Evolutionary conservation across 495 filamentous ascomycete genomes (phyloP).

Genomic region (Trichocladium uniseriatum): DNA sequence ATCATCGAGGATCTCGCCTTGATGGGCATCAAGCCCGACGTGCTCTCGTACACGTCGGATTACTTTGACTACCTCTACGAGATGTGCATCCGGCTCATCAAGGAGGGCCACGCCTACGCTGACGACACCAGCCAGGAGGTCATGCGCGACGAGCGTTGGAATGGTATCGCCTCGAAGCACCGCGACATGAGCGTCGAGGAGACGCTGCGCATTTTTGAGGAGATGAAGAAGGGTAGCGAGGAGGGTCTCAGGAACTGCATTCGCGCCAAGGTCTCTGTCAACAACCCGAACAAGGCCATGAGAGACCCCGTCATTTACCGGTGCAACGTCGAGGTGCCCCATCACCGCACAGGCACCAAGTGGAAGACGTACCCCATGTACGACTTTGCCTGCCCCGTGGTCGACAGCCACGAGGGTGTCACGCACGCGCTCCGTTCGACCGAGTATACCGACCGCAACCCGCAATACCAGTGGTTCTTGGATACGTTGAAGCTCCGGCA

Average conservation of each 20-base stretch:
- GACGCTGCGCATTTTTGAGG: slow-evolving; percentile 68
- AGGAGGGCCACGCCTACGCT: slow-evolving; percentile 76
- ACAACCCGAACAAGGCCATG: slow-evolving; percentile 77
- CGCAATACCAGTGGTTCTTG: slow-evolving; percentile 95
- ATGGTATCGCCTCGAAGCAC: slow-evolving; percentile 63
- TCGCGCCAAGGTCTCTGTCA: slow-evolving; percentile 77
- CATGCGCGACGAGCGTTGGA: slow-evolving; percentile 71
- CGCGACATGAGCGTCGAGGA: slow-evolving; percentile 73
- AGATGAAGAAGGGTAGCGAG: slow-evolving; percentile 75
- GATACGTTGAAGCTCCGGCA: slow-evolving; percentile 73
- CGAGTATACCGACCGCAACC: slow-evolving; percentile 95
- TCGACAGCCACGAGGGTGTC: slow-evolving; percentile 85
- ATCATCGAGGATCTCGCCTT: slow-evolving; percentile 78
- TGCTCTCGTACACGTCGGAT: slow-evolving; percentile 71
- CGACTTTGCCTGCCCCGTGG: slow-evolving; percentile 85
- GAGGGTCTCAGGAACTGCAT: slow-evolving; percentile 77
- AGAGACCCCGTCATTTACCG: slow-evolving; percentile 93
- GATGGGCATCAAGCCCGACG: slow-evolving; percentile 79
- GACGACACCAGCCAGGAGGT: slow-evolving; percentile 82
- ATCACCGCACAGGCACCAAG: slow-evolving; percentile 77
- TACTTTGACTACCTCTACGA: slow-evolving; percentile 86
- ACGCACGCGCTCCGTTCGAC: slow-evolving; percentile 93
- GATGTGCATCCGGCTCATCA: slow-evolving; percentile 66
- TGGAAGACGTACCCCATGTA: slow-evolving; percentile 98
- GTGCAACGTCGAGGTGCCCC: slow-evolving; percentile 61